Evolutionary conservation across 192 early-diverging fungal species (phyloP).

Genomic region (Mortierella claussenii): DNA sequence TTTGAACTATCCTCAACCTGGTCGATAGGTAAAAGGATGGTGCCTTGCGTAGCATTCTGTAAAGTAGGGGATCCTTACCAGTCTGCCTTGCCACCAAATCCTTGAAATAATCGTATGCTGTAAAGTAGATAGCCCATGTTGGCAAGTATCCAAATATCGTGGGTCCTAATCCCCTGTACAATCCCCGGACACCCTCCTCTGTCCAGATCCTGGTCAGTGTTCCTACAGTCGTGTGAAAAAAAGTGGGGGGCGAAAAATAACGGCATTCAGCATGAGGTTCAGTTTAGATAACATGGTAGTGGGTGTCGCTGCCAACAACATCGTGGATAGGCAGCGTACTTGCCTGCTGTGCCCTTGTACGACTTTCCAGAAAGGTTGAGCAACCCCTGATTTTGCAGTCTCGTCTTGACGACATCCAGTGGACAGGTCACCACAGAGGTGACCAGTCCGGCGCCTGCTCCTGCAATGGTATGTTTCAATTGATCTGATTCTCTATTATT

Average conservation of each 20-base stretch:
- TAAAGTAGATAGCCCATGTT: slow-evolving; percentile 94
- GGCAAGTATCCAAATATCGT: slow-evolving; percentile 92
- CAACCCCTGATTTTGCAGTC: slow-evolving; percentile 87
- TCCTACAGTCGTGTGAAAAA: slow-evolving; percentile 50
- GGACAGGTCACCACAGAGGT: slow-evolving; percentile 89
- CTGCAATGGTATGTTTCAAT: slow-evolving; percentile 82
- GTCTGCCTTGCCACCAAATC: slow-evolving; percentile 41
- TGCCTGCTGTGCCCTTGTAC: slow-evolving; percentile 71
- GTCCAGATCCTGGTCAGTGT: slow-evolving; percentile 77
- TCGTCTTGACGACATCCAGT: slow-evolving; percentile 93
- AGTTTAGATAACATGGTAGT: too few relatives aligned
- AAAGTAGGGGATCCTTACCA: slow-evolving; percentile 13
- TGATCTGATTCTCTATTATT: slow-evolving; percentile 61
- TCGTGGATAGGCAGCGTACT: neutral
- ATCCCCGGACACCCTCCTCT: slow-evolving; percentile 87
- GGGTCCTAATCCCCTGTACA: slow-evolving; percentile 90
- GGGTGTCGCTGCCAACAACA: too few relatives aligned
- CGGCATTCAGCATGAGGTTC: too few relatives aligned
- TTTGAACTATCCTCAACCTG: neutral
- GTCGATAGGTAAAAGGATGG: neutral
- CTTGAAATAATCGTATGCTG: slow-evolving; percentile 88
- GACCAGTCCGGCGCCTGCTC: slow-evolving; percentile 84
- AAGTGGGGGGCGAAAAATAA: too few relatives aligned
- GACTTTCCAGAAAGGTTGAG: slow-evolving; percentile 31
- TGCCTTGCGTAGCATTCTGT: neutral